A percentile compares a stretch with the other conserved stretches of the same genome.
Evolutionary conservation across 768 basidiomycete genomes (phyloP).

Genomic region (Russula abietina): DNA sequence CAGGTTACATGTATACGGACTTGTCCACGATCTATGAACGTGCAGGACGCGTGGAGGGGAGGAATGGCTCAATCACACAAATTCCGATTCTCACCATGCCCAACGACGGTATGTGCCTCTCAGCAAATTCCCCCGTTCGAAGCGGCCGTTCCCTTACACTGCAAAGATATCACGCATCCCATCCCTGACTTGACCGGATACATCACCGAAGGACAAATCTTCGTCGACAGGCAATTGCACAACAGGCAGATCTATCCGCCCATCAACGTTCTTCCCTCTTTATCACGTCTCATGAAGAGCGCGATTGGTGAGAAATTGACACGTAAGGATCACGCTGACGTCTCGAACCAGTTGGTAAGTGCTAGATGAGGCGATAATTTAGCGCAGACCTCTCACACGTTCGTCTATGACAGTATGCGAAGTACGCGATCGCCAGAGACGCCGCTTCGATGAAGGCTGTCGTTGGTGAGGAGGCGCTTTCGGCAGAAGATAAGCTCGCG

Average conservation of each 20-base stretch:
- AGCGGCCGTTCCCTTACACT: constrained; percentile 8
- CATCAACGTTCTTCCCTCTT: constrained; percentile 97
- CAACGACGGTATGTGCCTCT: constrained; percentile 73
- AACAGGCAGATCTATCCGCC: constrained; percentile 98
- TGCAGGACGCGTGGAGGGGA: constrained; percentile 94
- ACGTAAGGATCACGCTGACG: constrained; percentile 97
- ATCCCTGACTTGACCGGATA: constrained; percentile 99
- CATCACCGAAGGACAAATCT: constrained; percentile 99
- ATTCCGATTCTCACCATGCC: constrained; percentile 99
- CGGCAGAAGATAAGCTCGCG: constrained; percentile 91
- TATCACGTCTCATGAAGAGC: constrained; percentile 99
- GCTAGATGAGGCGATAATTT: constrained; percentile 2
- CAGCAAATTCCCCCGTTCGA: constrained; percentile 14
- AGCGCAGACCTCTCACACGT: constrained; percentile 21
- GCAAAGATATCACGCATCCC: constrained; percentile 96
- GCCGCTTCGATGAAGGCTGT: constrained; percentile 99
- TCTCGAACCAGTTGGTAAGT: constrained; percentile 94
- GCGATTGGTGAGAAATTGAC: constrained; percentile 98
- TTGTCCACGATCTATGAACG: constrained; percentile 99
- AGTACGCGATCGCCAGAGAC: constrained; percentile 96
- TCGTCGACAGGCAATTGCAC: constrained; percentile 93
- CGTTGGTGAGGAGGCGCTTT: constrained; percentile 96
- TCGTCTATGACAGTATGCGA: constrained; percentile 66
- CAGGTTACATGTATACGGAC: constrained; percentile 98
- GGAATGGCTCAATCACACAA: constrained; percentile 99